Percentiles rank a stretch among this genome's conserved stretches.
Evolutionary conservation across 176 grass and related monocot species (phyloP).

Genomic region (Carex parvula): DNA sequence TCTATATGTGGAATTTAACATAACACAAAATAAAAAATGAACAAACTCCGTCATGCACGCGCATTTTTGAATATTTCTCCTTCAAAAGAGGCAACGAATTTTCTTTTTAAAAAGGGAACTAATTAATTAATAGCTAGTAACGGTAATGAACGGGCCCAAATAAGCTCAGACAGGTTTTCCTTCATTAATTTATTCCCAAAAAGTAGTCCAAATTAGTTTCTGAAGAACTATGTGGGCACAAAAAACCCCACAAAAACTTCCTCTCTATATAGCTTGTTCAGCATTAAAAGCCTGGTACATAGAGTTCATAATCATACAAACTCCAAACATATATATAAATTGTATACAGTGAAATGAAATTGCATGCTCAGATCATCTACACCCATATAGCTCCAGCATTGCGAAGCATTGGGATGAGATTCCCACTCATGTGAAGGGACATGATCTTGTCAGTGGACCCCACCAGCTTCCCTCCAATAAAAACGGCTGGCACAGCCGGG

Average conservation of each 20-base stretch:
- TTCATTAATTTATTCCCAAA: constrained; percentile 7
- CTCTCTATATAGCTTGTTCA: background rate
- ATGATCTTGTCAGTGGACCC: constrained; percentile 59
- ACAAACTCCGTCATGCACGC: background rate
- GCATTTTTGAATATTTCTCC: background rate
- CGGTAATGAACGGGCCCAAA: background rate
- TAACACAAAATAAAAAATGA: background rate
- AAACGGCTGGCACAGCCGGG: constrained; percentile 40
- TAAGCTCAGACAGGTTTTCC: background rate
- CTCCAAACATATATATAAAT: background rate
- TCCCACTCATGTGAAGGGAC: constrained; percentile 51
- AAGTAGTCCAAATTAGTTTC: background rate
- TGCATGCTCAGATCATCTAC: constrained; percentile 1
- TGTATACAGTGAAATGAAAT: background rate
- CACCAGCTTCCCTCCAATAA: constrained; percentile 49
- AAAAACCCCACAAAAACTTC: constrained; percentile 4
- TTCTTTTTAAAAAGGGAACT: background rate
- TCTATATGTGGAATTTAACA: too few relatives aligned
- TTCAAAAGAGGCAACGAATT: background rate
- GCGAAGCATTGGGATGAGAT: constrained; percentile 45
- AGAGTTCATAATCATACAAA: background rate
- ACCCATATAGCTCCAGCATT: constrained; percentile 56
- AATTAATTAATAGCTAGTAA: background rate
- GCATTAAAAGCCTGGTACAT: background rate
- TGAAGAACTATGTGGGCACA: constrained; percentile 8